Evolutionary conservation across 2,329 filamentous ascomycete genomes (phyloP), one percentile per base, ranked within the genome.

Genomic region (Chaetomium olivaceum): DNA sequence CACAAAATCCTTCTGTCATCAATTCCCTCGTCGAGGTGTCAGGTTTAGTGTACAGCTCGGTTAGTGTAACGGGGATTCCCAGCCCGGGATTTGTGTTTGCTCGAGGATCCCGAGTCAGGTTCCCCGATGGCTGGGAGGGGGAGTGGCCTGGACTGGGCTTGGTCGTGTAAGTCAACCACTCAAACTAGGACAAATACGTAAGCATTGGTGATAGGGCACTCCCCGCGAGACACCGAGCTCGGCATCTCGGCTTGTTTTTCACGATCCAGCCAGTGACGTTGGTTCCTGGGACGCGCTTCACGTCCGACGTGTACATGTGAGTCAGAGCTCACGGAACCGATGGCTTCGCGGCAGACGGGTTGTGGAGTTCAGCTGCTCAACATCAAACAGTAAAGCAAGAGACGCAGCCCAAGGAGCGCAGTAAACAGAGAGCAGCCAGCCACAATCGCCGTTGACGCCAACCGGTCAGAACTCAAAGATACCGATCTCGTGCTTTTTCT

Each of bases 311-410:
- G 52, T 55, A n/a, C 1, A 23, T 33, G 52, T 55, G 52, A 33
- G 29, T 54, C 14, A 54, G 23, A 27, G 19, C 7, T 12, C 4
- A 27, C 51, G 25, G 51, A 29, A n/a, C 12, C 3, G 51, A 54
- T 19, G 51, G 51, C 12, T 23, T 54, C 12, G 27, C 12, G 25
- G 23, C 25, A 31, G 31, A 27, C 46, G 46, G 55, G 43, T 29
- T 51, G 54, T 33, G 43, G 52, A 21, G 36, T 31, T n/a, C 33
- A n/a, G 21, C 36, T 58, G 54, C 43, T 58, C 27, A 62, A 52
- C 55, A 43, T 43, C 55, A 63, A 46, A 63, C 55, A 46, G 14
- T 36, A 11, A 29, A 57, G 52, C 61, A 62, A 58, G 43, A 33
- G 48, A 54, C 16, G 31, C 21, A 33, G 54, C 58, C 16, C 33